Evolutionary conservation across 83 land plant species (phyloP), one percentile per base, ranked within the genome.

Genomic region (Thuja plicata): DNA sequence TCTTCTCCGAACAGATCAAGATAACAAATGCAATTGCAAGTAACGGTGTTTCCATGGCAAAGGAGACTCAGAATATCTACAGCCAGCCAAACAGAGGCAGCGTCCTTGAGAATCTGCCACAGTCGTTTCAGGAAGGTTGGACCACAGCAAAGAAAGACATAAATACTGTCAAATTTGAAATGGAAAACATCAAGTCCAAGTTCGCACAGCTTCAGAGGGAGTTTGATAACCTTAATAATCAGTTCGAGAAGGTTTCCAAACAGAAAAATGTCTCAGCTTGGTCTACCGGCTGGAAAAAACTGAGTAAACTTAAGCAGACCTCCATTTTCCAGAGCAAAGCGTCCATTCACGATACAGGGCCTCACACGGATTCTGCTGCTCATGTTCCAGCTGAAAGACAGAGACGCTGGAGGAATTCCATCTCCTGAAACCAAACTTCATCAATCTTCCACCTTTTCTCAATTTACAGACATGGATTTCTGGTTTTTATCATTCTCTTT

Each of bases 61-160:
- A 92, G 73, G 95, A 92, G 5, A 32, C 35, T 0, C 79, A 76
- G 79, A 76, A 35, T 34, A 34, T 35, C 79, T 76, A 32, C 38
- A 76, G 79, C 38, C 79, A 76, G 79, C 79, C 38, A 76, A 35
- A 4, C 79, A 76, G 30, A 50, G 92, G 60, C 89, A 92, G 74
- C 48, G 93, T 95, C 32, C 92, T 95, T 8, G 96, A 95, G 83
- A 95, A 90, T 21, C 91, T 94, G 16, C 95, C 96, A 30, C 95
- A 92, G 57, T 94, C 96, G 15, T 95, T 95, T 91, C 96, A 95
- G 89, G 96, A 95, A 90, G 96, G 96, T 40, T 95, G 96, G 96
- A 87, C 94, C 6, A 43, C 93, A 0, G 95, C 96, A 7, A 95
- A 95, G 90, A 95, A 95, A 87, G 96, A 95, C 88, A 95, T 95